Conservation (phyloP, 2,329 filamentous ascomycete genomes). For the Myriosclerotinia duriaeana region DNA sequence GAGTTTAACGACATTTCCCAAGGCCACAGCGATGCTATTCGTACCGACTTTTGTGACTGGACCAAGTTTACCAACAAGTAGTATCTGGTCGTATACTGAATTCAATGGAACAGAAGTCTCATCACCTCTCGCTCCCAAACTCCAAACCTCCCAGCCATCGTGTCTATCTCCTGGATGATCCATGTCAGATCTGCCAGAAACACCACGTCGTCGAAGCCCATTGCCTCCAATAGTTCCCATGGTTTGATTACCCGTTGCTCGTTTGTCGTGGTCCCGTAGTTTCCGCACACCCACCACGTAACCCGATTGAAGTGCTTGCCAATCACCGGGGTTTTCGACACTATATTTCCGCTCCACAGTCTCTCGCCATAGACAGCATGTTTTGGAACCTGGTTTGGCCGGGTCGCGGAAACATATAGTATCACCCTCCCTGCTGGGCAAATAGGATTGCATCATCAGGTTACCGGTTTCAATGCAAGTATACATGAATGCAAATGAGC, state of each 20-base stretch:
- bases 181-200: neutral
- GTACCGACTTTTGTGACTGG: conserved; percentile 63
- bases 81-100: conserved; percentile 43
- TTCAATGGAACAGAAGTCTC: conserved; percentile 27
- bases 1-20: conserved; percentile 72
- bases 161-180: conserved; percentile 25
- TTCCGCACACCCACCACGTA: conserved; percentile 63
- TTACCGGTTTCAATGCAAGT: conserved; percentile 58
- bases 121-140: conserved; percentile 48
- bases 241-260: neutral
- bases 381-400: conserved; percentile 43
- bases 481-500: conserved; percentile 65
- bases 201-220: conserved; percentile 30
- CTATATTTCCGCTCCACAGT: conserved; percentile 53
- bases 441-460: conserved; percentile 64
- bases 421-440: conserved; percentile 52
- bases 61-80: conserved; percentile 66
- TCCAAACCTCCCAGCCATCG: conserved; percentile 54
- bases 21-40: conserved; percentile 65
- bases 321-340: conserved; percentile 62
- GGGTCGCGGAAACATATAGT: conserved; percentile 58
- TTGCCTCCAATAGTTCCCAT: conserved; percentile 5
- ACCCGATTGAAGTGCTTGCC: conserved; percentile 61
- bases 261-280: conserved; percentile 39
- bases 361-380: conserved; percentile 53